These are phyloP conservation scores for Talaromyces sp. DNA, from an alignment of 2,329 filamentous ascomycete species.

Conservation along the genomic window DNA sequence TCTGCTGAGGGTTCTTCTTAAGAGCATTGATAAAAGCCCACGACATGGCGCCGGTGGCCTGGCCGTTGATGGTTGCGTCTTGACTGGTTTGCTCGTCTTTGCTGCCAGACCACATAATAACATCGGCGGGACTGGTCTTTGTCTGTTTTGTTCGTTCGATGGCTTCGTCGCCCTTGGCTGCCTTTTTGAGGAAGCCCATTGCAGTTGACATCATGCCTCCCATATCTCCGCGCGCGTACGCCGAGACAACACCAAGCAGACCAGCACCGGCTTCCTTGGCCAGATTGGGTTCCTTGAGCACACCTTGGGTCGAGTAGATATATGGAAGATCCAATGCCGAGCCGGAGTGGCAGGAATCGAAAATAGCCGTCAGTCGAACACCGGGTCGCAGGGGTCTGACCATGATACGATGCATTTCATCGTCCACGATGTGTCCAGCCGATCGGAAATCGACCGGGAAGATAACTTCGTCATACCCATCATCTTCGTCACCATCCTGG, in stretches of 20 bases:
- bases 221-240: slow-evolving; percentile 79
- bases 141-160: slow-evolving; percentile 77
- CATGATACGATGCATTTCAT: slow-evolving; percentile 71
- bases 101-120: slow-evolving; percentile 96
- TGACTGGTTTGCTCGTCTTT: slow-evolving; percentile 94
- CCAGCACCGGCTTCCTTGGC: slow-evolving; percentile 63
- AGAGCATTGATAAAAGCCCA: slow-evolving; percentile 91
- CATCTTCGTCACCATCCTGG: slow-evolving; percentile 67
- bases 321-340: slow-evolving; percentile 62
- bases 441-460: slow-evolving; percentile 68
- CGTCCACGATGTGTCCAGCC: slow-evolving; percentile 69
- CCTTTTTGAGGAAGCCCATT: slow-evolving; percentile 83
- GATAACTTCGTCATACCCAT: slow-evolving; percentile 72
- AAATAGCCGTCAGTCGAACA: slow-evolving; percentile 68
- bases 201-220: slow-evolving; percentile 72
- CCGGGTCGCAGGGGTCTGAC: slow-evolving; percentile 73
- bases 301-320: slow-evolving; percentile 60
- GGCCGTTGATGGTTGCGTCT: slow-evolving; percentile 78
- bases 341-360: slow-evolving; percentile 63
- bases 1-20: slow-evolving; percentile 90
- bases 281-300: slow-evolving; percentile 64
- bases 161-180: slow-evolving; percentile 69
- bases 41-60: slow-evolving; percentile 97
- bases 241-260: slow-evolving; percentile 60
- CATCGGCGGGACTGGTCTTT: slow-evolving; percentile 89